These are phyloP conservation scores for Solanum virginianum DNA, from an alignment of 257 asterid species.

Conservation along the genomic window DNA sequence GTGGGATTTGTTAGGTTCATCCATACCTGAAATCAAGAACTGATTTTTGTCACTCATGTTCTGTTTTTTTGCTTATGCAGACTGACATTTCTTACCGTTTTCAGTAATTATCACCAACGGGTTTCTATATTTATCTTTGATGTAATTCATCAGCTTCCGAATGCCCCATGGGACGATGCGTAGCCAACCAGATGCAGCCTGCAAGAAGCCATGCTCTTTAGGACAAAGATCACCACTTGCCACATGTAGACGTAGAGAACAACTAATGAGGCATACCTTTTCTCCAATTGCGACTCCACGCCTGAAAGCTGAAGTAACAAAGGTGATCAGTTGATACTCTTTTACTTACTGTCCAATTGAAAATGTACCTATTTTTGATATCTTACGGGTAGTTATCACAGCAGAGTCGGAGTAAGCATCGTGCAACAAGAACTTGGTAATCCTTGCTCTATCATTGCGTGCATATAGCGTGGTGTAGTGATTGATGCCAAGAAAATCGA, in stretches of 20 bases:
- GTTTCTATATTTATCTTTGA: conserved; percentile 58
- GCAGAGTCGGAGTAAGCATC: conserved; percentile 71
- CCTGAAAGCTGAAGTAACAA: conserved; percentile 36
- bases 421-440: conserved; percentile 37
- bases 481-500: conserved; percentile 76
- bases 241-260: neutral
- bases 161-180: conserved; percentile 87
- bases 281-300: conserved; percentile 71
- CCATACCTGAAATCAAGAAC: conserved; percentile 49
- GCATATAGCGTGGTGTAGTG: conserved; percentile 70
- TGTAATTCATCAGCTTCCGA: conserved; percentile 47
- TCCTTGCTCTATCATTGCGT: conserved; percentile 44
- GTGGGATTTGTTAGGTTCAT: conserved; percentile 42
- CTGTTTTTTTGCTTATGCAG: neutral
- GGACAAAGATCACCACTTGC: neutral
- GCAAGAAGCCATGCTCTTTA: neutral
- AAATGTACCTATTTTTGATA: neutral
- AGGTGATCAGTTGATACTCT: neutral
- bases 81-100: conserved; percentile 39
- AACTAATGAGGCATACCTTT: conserved; percentile 27
- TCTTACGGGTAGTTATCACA: conserved; percentile 60
- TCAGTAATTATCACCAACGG: conserved; percentile 70
- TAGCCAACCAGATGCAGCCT: conserved; percentile 79
- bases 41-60: neutral
- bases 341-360: neutral